Percentiles rank a stretch among this genome's conserved stretches.
These are phyloP conservation scores for Nicotiana tabacum DNA, from an alignment of 257 asterid genomes.

Conservation along the genomic window DNA sequence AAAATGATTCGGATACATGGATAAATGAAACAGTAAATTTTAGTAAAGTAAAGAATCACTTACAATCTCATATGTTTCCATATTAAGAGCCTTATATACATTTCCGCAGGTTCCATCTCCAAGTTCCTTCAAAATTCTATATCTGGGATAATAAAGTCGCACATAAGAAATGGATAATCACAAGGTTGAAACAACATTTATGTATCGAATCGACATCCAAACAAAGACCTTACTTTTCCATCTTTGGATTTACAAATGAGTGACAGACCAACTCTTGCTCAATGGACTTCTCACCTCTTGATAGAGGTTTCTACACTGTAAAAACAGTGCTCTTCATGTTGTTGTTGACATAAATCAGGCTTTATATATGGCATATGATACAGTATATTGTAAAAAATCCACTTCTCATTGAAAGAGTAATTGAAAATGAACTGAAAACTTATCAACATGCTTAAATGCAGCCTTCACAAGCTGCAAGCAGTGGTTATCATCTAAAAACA, in stretches of 20 bases:
- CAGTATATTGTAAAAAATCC: slow-evolving; percentile 44
- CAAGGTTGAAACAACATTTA: too few species aligned
- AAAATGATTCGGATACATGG: too few species aligned
- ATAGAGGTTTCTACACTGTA: slow-evolving; percentile 52
- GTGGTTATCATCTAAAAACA: slow-evolving; percentile 53
- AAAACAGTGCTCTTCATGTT: slow-evolving; percentile 52
- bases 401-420: slow-evolving; percentile 48
- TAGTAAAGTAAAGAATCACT: slow-evolving; percentile 12
- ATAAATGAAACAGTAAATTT: too few species aligned
- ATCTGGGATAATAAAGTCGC: slow-evolving; percentile 38
- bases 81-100: slow-evolving; percentile 80
- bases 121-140: slow-evolving; percentile 66
- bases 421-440: slow-evolving; percentile 39
- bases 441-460: slow-evolving; percentile 86
- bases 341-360: slow-evolving; percentile 32
- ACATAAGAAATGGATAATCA: slow-evolving; percentile 5
- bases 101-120: slow-evolving; percentile 87
- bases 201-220: slow-evolving; percentile 5
- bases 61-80: slow-evolving; percentile 71
- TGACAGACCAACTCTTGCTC: slow-evolving; percentile 22
- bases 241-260: slow-evolving; percentile 32
- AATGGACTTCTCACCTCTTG: slow-evolving; percentile 52
- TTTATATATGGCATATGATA: slow-evolving; percentile 43
- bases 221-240: slow-evolving; percentile 59
- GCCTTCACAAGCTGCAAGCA: slow-evolving; percentile 84